Evolutionary conservation across 2,329 filamentous ascomycete genomes (phyloP), one percentile per base, ranked within the genome.

Genomic region (Exutisphaerella laricina): DNA sequence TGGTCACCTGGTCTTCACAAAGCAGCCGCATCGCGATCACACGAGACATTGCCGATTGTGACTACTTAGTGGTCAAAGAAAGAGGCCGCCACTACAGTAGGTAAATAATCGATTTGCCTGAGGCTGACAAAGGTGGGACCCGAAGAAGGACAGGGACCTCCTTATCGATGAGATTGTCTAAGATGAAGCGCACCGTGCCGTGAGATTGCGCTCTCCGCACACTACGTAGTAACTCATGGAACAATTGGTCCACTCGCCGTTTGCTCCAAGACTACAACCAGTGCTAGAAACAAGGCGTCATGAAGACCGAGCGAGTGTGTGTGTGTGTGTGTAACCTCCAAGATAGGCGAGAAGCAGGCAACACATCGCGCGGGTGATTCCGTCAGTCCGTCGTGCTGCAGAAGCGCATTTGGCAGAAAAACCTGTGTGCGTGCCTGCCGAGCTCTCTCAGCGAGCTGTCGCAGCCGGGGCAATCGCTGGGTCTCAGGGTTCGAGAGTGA

Each of bases 311-410:
- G n/a, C n/a, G n/a, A n/a, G n/a, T n/a, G n/a, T n/a, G n/a, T n/a
- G n/a, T n/a, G n/a, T n/a, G n/a, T n/a, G n/a, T n/a, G n/a, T n/a
- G n/a, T n/a, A n/a, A n/a, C n/a, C n/a, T n/a, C n/a, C n/a, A n/a
- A n/a, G n/a, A n/a, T n/a, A n/a, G n/a, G n/a, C n/a, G n/a, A n/a
- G n/a, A n/a, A n/a, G n/a, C n/a, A 16, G 30, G 14, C 5, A 32
- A 17, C 30, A 32, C 30, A 32, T 32, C 30, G 30, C 30, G n/a
- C 13, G 30, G 16, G 30, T n/a, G n/a, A n/a, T n/a, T n/a, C n/a
- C n/a, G n/a, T n/a, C 16, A 13, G 14, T 32, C 30, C 30, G 29
- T 10, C 29, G 29, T 17, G 12, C 6, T 32, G 29, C 29, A 32
- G 29, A 32, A 17, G 29, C 29, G 29, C 29, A 32, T n/a, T n/a